Base-by-base conservation (phyloP, 495 filamentous ascomycete genomes). In the Aspergillus heteromorphus region DNA sequence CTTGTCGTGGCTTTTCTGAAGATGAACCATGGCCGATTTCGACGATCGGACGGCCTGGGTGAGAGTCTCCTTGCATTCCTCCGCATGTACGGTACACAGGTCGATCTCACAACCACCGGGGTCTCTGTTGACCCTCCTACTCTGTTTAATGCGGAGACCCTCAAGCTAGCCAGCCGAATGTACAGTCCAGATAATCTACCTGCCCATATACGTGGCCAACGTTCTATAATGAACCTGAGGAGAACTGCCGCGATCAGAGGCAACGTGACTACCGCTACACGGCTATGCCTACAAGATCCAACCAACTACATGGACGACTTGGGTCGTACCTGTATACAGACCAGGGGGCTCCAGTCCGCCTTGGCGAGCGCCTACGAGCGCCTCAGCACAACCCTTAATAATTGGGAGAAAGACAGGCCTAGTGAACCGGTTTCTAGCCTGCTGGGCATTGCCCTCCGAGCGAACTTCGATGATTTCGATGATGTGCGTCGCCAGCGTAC, bases 281-380 rank as follows among this genome's bases (percentile, higher is more conserved):
- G 65, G 11, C 57, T 87, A 19, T 83, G 77, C 57, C 64, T 87
- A 5, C 83, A 85, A 60, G 82, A 87, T 53, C 84, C 84, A 0
- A 78, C 79, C 2, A 73, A 84, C 53, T 71, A 72, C 27, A 67
- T 72, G 58, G 81, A 81, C 52, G 80, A 87, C 57, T 65, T 85
- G 0, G 84, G 83, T 17, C 63, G 66, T 1, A 56, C 61, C 1
- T 77, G 65, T 56, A 61, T 60, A 19, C 66, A 68, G 16, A 68
- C 68, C 2, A 16, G 40, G 17, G 68, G 72, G 23, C 18, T 75
- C 6, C 71, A 75, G 36, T 16, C 4, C 34, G 58, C 54, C 0
- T 68, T 74, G 40, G 55, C 54, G 2, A 23, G 50, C 27, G 66
- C 69, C 34, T 45, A 68, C 55, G 20, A 58, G 16, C 40, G 48